phyloP scores from a whole-genome alignment of 768 basidiomycete species.

The Collybia nuda region DNA sequence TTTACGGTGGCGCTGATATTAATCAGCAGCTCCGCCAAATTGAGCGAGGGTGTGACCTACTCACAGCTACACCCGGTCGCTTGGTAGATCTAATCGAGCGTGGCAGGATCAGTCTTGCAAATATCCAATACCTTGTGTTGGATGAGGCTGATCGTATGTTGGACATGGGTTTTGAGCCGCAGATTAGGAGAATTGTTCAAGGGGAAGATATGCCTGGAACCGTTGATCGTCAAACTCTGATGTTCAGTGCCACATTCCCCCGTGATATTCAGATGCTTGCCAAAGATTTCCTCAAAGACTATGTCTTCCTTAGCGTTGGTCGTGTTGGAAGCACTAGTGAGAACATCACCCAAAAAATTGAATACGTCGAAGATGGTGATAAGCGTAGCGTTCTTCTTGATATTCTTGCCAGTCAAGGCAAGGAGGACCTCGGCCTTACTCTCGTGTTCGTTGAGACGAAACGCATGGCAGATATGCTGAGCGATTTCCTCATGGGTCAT shows the following conservation, averaged over 20 bases:
- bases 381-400: slow-evolving; percentile 97
- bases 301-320: slow-evolving; percentile 97
- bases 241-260: slow-evolving; percentile 99
- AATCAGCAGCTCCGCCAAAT: slow-evolving; percentile 90
- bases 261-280: slow-evolving; percentile 98
- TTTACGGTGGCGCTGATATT: slow-evolving; percentile 99
- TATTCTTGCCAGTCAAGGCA: slow-evolving; percentile 77
- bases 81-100: slow-evolving; percentile 98
- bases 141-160: slow-evolving; percentile 99
- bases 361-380: slow-evolving; percentile 96
- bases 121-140: slow-evolving; percentile 96
- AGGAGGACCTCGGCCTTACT: slow-evolving; percentile 69
- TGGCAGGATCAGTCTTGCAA: slow-evolving; percentile 92
- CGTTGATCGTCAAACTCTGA: slow-evolving; percentile 91
- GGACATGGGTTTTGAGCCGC: slow-evolving; percentile 99
- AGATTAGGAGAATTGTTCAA: slow-evolving; percentile 97
- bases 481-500: slow-evolving; percentile 88
- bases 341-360: slow-evolving; percentile 99
- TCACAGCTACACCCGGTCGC: slow-evolving; percentile 96
- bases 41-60: slow-evolving; percentile 95
- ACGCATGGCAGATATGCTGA: slow-evolving; percentile 98
- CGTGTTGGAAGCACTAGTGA: slow-evolving; percentile 98
- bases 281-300: slow-evolving; percentile 95
- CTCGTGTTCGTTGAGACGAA: slow-evolving; percentile 99
- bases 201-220: slow-evolving; percentile 98